Conservation (phyloP, 164 flowering plant genomes). For the Aristolochia californica region DNA sequence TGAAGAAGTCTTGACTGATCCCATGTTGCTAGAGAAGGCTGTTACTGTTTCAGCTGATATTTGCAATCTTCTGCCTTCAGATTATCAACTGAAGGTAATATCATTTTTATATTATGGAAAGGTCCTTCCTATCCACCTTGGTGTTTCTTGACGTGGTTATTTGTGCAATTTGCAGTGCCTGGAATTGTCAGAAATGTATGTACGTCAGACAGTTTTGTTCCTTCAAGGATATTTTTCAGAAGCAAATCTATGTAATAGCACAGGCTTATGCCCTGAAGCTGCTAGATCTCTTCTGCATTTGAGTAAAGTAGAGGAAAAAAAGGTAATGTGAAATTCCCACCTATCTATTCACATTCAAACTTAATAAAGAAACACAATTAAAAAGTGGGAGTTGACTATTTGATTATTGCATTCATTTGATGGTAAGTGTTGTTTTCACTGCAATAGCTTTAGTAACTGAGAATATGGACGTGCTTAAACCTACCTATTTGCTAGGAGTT, state of each 20-base stretch:
- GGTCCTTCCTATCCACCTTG: neutral
- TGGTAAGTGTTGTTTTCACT: neutral
- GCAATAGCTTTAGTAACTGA: neutral
- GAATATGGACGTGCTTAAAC: neutral
- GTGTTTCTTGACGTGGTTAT: neutral
- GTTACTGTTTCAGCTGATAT: slow-evolving; percentile 4
- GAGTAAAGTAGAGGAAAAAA: neutral
- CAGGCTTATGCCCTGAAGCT: slow-evolving; percentile 11
- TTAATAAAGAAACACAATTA: too few relatives aligned
- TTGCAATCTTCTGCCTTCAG: slow-evolving; percentile 14
- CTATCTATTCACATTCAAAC: too few relatives aligned
- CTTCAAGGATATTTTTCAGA: slow-evolving; percentile 15
- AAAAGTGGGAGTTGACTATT: too few relatives aligned
- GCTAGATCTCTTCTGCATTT: neutral
- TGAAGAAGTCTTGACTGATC: slow-evolving; percentile 10
- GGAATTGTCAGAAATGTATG: slow-evolving; percentile 6
- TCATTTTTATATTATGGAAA: neutral
- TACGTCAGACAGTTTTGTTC: slow-evolving; percentile 8
- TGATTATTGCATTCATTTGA: neutral
- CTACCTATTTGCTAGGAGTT: too few relatives aligned
- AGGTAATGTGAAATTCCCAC: neutral
- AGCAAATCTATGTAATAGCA: slow-evolving; percentile 13
- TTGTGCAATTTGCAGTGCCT: slow-evolving; percentile 11
- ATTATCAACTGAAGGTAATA: slow-evolving; percentile 11
- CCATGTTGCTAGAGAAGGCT: slow-evolving; percentile 9